A percentile compares a stretch with the other conserved stretches of the same genome.
These are phyloP conservation scores for Phascolomyces articulosus DNA, from an alignment of 371 early-diverging fungal species.

Conservation along the genomic window DNA sequence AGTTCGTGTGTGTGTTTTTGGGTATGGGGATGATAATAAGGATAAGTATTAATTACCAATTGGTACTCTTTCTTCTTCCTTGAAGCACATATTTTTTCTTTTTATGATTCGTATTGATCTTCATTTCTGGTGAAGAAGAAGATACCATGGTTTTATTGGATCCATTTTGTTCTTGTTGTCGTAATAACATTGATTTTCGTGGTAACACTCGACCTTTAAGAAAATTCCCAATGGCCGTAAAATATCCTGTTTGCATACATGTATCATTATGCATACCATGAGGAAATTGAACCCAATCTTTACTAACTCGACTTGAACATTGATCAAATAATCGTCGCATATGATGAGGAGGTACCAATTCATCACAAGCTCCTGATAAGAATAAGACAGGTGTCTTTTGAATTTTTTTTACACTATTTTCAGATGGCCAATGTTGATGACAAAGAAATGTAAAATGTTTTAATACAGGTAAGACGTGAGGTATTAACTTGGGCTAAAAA, in stretches of 20 bases:
- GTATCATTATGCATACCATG: constrained; percentile 94
- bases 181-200: background rate
- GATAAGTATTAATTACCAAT: constrained; percentile 2
- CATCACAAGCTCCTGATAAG: constrained; percentile 81
- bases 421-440: constrained; percentile 89
- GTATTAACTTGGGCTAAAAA: constrained; percentile 82
- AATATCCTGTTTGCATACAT: constrained; percentile 80
- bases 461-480: constrained; percentile 80
- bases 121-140: background rate
- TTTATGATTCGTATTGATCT: background rate
- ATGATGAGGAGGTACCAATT: constrained; percentile 86
- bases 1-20: no score
- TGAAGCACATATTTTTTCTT: constrained; percentile 16
- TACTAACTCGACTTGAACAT: constrained; percentile 53
- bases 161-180: background rate
- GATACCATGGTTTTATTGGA: background rate
- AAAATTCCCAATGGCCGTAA: constrained; percentile 69
- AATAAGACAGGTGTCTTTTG: constrained; percentile 79
- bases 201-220: constrained; percentile 14
- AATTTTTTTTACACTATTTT: constrained; percentile 70
- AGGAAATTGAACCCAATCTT: constrained; percentile 71
- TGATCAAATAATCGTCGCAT: constrained; percentile 78
- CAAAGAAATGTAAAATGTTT: constrained; percentile 76
- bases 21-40: no score
- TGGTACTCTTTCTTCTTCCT: constrained; percentile 16